These are phyloP conservation scores for Pleomassaria siparia DNA, from an alignment of 2,329 filamentous ascomycete species.

Conservation along the genomic window DNA sequence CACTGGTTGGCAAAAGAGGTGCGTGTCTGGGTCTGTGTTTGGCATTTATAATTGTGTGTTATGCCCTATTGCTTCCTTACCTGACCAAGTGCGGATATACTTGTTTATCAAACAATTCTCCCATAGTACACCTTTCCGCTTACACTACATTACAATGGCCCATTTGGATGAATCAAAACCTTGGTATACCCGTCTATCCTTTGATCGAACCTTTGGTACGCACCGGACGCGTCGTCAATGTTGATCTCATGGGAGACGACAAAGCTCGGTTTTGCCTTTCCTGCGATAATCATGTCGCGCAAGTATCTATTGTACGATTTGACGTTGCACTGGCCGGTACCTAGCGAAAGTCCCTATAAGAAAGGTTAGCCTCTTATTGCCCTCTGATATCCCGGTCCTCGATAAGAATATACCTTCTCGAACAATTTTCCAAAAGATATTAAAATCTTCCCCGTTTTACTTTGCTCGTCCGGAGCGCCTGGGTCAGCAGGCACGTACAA, in stretches of 20 bases:
- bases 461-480: conserved; percentile 62
- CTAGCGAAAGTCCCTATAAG: conserved; percentile 62
- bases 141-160: conserved; percentile 27
- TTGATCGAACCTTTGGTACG: conserved; percentile 68
- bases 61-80: too few relatives aligned
- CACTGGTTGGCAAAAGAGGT: too few relatives aligned
- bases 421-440: conserved; percentile 69
- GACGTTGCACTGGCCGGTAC: conserved; percentile 68
- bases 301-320: conserved; percentile 69
- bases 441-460: conserved; percentile 64
- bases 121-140: too few relatives aligned
- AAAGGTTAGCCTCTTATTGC: too few relatives aligned
- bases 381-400: too few relatives aligned
- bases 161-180: conserved; percentile 68
- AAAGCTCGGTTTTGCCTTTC: conserved; percentile 66
- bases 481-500: conserved; percentile 59
- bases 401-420: conserved; percentile 58
- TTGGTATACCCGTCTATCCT: conserved; percentile 68
- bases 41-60: too few relatives aligned
- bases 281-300: conserved; percentile 65
- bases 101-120: too few relatives aligned
- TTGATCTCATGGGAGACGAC: conserved; percentile 66
- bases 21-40: too few relatives aligned
- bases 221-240: conserved; percentile 61
- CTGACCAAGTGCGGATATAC: too few relatives aligned